These are phyloP conservation scores for Scheffersomyces illinoinensis DNA, from an alignment of 1,139 yeast species.

Conservation along the genomic window DNA sequence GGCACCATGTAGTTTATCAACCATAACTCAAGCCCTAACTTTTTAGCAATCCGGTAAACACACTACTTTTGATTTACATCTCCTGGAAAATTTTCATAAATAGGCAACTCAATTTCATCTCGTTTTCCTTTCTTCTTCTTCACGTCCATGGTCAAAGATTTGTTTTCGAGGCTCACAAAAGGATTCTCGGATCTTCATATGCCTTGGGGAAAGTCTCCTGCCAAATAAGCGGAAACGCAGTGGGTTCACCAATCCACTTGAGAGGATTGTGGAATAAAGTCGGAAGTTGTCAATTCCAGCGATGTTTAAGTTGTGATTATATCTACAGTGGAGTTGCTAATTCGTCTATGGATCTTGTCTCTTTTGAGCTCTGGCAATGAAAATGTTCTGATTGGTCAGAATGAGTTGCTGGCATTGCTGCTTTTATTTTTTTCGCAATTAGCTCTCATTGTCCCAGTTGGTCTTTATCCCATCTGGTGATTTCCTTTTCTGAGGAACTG, in stretches of 20 bases:
- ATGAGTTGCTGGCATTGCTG: background rate
- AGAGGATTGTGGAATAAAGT: conserved; percentile 1
- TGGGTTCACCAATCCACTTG: conserved; percentile 39
- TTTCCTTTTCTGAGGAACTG: background rate
- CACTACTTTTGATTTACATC: conserved; percentile 7
- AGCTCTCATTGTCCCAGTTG: background rate
- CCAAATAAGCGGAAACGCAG: conserved; percentile 68
- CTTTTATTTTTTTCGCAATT: background rate
- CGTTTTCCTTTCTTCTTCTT: conserved; percentile 18
- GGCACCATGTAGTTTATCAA: background rate
- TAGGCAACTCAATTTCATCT: background rate
- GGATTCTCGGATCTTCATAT: conserved; percentile 30
- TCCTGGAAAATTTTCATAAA: conserved; percentile 8
- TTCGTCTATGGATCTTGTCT: conserved; percentile 16
- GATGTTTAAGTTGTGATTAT: background rate
- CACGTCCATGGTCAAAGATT: conserved; percentile 72
- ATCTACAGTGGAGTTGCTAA: conserved; percentile 5
- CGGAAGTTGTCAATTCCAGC: background rate
- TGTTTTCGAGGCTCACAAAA: conserved; percentile 81
- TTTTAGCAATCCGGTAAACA: conserved; percentile 1
- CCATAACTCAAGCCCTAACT: conserved; percentile 10
- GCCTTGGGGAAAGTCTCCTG: conserved; percentile 99
- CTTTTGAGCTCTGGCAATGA: conserved; percentile 15
- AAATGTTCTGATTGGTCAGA: background rate
- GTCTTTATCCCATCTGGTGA: conserved; percentile 9